Evolutionary conservation across 768 basidiomycete genomes (phyloP), one percentile per base, ranked within the genome.

Genomic region (Podaxis sp.): DNA sequence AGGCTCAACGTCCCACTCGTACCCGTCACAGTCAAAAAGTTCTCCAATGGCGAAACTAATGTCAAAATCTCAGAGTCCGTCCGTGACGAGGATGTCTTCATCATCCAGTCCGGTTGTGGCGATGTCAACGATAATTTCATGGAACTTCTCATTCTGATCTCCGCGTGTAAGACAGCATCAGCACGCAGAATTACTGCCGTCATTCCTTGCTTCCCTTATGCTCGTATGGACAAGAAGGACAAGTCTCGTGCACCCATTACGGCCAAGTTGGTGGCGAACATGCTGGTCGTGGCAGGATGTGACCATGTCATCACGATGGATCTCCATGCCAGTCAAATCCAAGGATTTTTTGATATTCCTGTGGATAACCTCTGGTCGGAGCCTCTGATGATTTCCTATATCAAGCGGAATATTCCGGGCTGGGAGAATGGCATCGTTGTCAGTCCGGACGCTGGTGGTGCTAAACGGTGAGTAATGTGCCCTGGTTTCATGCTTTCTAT

Each of bases 291-390:
- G 50, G 95, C 97, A 7, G 96, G 96, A 23, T 97, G 95, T 71
- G 96, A 98, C 75, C 96, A 98, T 70, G 90, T 99, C 69, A 98
- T 99, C 66, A 98, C 96, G n/a, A 96, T 98, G 90, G 95, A 98
- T 73, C 78, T 98, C 54, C 96, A 98, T 70, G 95, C 96, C 44
- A 91, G 90, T 68, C 96, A 98, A 77, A 98, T 98, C 62, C 96
- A 98, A 71, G 96, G 96, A 5, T 98, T 98, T 80, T 98, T 98
- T 72, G 95, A 98, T 73, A 93, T 98, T 65, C 96, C 96, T 7
- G 95, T 97, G 27, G 96, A 98, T 77, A 98, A 98, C 72, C 80
- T 98, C 48, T 98, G 90, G 77, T 95, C 93, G 38, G 96, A 99
- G 72, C 94, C 97, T 1, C 79, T 95, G 62, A 96, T 98, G 91